Evolutionary conservation across 2,329 filamentous ascomycete species (phyloP).

Genomic region (Ciborinia camelliae): DNA sequence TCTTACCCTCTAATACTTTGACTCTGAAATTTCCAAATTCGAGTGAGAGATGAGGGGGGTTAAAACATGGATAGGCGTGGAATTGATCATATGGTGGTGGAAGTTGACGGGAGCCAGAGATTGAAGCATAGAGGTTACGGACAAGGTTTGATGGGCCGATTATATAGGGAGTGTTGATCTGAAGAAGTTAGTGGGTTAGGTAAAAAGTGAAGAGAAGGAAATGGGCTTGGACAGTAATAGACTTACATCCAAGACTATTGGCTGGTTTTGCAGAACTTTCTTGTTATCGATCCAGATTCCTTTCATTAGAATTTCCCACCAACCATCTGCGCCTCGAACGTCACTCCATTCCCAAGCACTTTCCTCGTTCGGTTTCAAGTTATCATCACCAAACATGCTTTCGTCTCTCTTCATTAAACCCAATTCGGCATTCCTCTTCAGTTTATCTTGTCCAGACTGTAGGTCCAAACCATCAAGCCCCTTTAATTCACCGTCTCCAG

Average conservation of each 20-base stretch:
- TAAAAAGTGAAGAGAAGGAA: not conserved
- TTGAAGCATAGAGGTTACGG: constrained; percentile 26
- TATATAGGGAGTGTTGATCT: constrained; percentile 31
- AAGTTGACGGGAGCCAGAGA: constrained; percentile 25
- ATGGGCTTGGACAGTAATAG: not conserved
- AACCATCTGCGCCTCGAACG: constrained; percentile 30
- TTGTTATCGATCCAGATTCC: constrained; percentile 27
- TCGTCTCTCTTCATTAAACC: constrained; percentile 22
- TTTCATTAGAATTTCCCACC: constrained; percentile 29
- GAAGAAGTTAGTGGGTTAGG: not conserved
- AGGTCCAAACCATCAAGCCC: not conserved
- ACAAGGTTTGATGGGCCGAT: constrained; percentile 27
- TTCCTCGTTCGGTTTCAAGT: not conserved
- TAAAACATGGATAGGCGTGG: constrained; percentile 29
- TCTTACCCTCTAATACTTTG: constrained; percentile 24
- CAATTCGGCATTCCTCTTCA: not conserved
- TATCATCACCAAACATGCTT: no score
- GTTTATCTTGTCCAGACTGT: not conserved
- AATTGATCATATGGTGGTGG: constrained; percentile 28
- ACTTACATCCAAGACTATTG: constrained; percentile 27
- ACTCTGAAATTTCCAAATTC: constrained; percentile 27
- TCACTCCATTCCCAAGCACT: constrained; percentile 28
- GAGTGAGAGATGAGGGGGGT: constrained; percentile 26
- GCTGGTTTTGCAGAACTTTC: constrained; percentile 26
- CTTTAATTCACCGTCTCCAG: not conserved